Base-by-base conservation (phyloP, 495 filamentous ascomycete species). In the Podospora appendiculata region DNA sequence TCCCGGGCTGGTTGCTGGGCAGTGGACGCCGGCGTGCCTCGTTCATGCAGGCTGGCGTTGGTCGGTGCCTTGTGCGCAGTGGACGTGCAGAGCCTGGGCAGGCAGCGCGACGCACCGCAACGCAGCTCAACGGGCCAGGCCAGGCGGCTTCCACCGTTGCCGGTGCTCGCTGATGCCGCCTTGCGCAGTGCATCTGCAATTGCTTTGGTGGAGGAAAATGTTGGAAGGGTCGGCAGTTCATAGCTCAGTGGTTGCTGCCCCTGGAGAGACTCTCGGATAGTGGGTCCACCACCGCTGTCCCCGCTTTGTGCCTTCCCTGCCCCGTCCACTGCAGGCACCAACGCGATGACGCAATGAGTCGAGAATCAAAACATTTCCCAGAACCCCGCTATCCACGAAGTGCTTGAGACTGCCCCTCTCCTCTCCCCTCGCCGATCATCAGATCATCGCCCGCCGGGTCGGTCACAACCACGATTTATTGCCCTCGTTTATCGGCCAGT, bases 41-140 rank as follows among this genome's bases (percentile, higher is more conserved):
- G 48, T 55, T 48, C 53, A 55, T 60, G 61, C 61, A 63, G 46
- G 55, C 41, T 45, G 46, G 41, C 45, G 49, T 32, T 14, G 25
- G 48, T 50, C 5, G 17, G 12, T 18, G 38, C 16, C 9, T 48
- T 19, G 13, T 48, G 7, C 34, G 45, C 13, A 9, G 10, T 6
- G 8, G 9, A 3, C 17, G 1, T 47, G 45, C 13, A 9, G 10
- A 43, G 8, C 41, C 14, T 43, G 17, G 41, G 14, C 41, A 25
- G 25, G 25, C 25, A 25, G 25, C 25, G 25, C 25, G 25, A 25
- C 25, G 25, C 25, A 25, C 25, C 25, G 25, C 25, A 25, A 25
- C 25, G 25, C 25, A 25, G 25, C 2, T 25, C 25, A 25, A 25
- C 25, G 25, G 25, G 2, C 25, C 25, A 25, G 25, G 25, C 25